phyloP scores from a whole-genome alignment of 2,329 filamentous ascomycete genomes.

The Cercospora sesami region DNA sequence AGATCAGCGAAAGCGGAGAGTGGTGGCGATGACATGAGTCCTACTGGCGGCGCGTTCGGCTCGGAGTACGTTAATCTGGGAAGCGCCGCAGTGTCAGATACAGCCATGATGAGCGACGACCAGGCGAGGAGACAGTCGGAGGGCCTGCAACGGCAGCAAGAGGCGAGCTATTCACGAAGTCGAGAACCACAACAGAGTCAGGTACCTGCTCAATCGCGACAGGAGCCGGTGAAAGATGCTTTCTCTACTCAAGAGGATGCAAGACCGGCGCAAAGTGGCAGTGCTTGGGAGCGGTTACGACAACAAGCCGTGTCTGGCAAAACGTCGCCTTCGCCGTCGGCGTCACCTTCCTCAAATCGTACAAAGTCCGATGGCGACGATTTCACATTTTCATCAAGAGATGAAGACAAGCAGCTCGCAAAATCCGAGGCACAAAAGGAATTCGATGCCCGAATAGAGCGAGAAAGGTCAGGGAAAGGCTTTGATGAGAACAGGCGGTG shows the following conservation, averaged over 20 bases:
- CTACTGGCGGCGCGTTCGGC: slow-evolving; percentile 40
- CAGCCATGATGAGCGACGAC: slow-evolving; percentile 37
- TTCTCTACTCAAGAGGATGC: slow-evolving; percentile 5
- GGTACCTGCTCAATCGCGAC: neutral
- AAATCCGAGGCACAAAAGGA: slow-evolving; percentile 51
- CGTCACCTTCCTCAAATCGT: slow-evolving; percentile 25
- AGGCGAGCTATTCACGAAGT: slow-evolving; percentile 14
- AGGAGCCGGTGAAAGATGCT: slow-evolving; percentile 2
- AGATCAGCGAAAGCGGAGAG: slow-evolving; percentile 7
- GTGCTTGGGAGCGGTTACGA: slow-evolving; percentile 49
- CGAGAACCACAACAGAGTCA: neutral
- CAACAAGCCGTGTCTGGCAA: slow-evolving; percentile 32
- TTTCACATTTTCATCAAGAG: slow-evolving; percentile 47
- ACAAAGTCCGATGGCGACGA: slow-evolving; percentile 43
- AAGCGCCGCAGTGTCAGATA: slow-evolving; percentile 22
- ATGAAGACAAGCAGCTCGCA: slow-evolving; percentile 47
- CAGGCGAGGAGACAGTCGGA: slow-evolving; percentile 27
- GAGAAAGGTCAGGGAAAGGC: slow-evolving; percentile 50
- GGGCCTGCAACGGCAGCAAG: slow-evolving; percentile 14
- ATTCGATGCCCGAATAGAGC: slow-evolving; percentile 52
- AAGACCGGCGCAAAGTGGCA: slow-evolving; percentile 32
- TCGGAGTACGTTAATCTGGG: slow-evolving; percentile 37
- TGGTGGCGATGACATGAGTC: slow-evolving; percentile 43
- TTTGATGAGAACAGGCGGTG: slow-evolving; percentile 36
- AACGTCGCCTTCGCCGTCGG: slow-evolving; percentile 27